Evolutionary conservation across 495 filamentous ascomycete genomes (phyloP).

Genomic region (Penicillium herquei): DNA sequence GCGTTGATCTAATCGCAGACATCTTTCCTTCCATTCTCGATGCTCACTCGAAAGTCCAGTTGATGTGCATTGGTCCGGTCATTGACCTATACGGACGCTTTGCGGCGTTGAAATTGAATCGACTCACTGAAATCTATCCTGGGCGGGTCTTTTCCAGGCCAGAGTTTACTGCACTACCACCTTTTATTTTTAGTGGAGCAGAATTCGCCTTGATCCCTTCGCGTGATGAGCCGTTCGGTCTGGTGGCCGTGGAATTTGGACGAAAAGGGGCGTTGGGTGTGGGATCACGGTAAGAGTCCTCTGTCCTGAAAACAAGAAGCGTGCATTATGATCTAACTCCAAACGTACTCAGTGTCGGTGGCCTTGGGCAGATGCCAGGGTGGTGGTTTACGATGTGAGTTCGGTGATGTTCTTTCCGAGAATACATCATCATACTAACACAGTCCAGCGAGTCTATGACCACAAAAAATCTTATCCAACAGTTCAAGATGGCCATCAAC

Average conservation of each 20-base stretch:
- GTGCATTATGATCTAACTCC: too few relatives aligned
- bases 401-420: too few relatives aligned
- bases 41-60: constrained; percentile 61
- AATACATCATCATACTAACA: background rate
- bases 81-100: constrained; percentile 81
- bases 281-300: constrained; percentile 42
- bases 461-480: constrained; percentile 65
- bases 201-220: constrained; percentile 79
- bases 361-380: constrained; percentile 77
- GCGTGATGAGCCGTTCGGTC: constrained; percentile 75
- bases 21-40: constrained; percentile 72
- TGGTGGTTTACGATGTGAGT: constrained; percentile 60
- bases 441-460: constrained; percentile 56
- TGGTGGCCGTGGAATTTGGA: constrained; percentile 78
- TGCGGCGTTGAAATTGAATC: constrained; percentile 69
- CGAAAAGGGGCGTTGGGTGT: constrained; percentile 75
- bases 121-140: constrained; percentile 70
- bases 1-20: constrained; percentile 75
- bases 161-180: constrained; percentile 72
- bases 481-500: constrained; percentile 68
- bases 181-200: constrained; percentile 75
- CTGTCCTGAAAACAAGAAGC: too few relatives aligned
- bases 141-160: constrained; percentile 73
- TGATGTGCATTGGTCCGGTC: constrained; percentile 72
- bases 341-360: constrained; percentile 47